Conservation (phyloP, 1,284 basidiomycete species). For the Stygiomarasmius scandens region DNA sequence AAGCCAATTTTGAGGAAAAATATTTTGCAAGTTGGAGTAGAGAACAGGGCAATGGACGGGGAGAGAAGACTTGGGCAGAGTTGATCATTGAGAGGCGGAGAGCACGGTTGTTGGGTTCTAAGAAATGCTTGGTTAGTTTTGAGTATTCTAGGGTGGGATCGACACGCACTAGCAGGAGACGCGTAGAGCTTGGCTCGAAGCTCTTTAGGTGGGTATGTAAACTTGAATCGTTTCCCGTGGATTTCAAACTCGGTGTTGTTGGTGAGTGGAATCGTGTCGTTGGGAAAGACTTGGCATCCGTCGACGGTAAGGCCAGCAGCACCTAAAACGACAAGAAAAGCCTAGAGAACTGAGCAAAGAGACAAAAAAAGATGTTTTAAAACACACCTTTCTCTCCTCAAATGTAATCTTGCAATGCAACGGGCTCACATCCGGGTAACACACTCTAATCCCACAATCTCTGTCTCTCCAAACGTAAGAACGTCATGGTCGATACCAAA, state of each 20-base stretch:
- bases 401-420: constrained; percentile 72
- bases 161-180: constrained; percentile 48
- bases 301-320: constrained; percentile 60
- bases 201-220: constrained; percentile 72
- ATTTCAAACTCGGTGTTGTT: constrained; percentile 71
- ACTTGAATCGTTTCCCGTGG: constrained; percentile 65
- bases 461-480: constrained; percentile 69
- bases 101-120: constrained; percentile 41
- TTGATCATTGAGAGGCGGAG: constrained; percentile 75
- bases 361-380: not conserved
- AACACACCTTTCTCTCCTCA: constrained; percentile 58
- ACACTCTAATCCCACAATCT: constrained; percentile 64
- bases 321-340: constrained; percentile 66
- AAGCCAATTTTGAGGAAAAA: too few relatives aligned
- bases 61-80: constrained; percentile 71
- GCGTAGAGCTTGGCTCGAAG: constrained; percentile 52
- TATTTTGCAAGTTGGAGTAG: too few relatives aligned
- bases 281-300: constrained; percentile 60
- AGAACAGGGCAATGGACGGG: constrained; percentile 55
- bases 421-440: constrained; percentile 62
- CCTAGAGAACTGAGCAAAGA: constrained; percentile 38
- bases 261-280: constrained; percentile 56
- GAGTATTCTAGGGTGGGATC: not conserved
- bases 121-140: constrained; percentile 9
- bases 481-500: constrained; percentile 72